Base-by-base conservation (phyloP, 768 basidiomycete species). In the Mycena belliarum region DNA sequence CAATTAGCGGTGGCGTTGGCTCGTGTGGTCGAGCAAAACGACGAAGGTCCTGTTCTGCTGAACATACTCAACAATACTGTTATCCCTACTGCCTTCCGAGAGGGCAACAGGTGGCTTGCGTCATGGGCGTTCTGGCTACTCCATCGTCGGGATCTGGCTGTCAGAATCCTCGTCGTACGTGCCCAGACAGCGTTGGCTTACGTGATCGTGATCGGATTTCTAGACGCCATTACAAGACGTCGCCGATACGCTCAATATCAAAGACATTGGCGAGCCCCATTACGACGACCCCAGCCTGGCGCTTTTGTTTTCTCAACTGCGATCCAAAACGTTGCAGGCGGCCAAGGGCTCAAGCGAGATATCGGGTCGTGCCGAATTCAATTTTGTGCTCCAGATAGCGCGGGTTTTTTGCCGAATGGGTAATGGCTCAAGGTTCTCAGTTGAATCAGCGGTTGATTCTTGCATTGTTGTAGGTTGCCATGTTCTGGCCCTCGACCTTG, bases 51-150 rank as follows among this genome's bases (percentile, higher is more conserved):
- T 6, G 72, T 97, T 2, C 69, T 98, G 32, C 74, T 77, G 24
- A 80, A 79, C 38, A 85, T 98, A 40, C 75, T 98, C 45, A 83
- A 79, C n/a, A 79, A 79, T 46, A 85, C 81, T 0, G 88, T 98
- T 11, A 74, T 98, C 8, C 95, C 95, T 2, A 80, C 81, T 10
- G 95, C 96, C 0, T 93, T 98, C 70, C 76, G 78, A 49, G 81
- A 88, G 42, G 97, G 95, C 1, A 95, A 98, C 69, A 80, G 96
- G 38, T 98, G 93, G 90, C 74, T 98, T 14, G 91, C 86, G 21
- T 94, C 91, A 59, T 99, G 95, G 97, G 93, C 91, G 2, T 96
- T 96, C 72, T 98, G 97, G 95, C 74, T 92, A 52, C 77, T 98
- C n/a, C 86, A 88, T 59, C 78, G 93, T 42, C 79, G 91, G 49